phyloP scores from a whole-genome alignment of 2,329 filamentous ascomycete species.

The Colletotrichum eleusines region DNA sequence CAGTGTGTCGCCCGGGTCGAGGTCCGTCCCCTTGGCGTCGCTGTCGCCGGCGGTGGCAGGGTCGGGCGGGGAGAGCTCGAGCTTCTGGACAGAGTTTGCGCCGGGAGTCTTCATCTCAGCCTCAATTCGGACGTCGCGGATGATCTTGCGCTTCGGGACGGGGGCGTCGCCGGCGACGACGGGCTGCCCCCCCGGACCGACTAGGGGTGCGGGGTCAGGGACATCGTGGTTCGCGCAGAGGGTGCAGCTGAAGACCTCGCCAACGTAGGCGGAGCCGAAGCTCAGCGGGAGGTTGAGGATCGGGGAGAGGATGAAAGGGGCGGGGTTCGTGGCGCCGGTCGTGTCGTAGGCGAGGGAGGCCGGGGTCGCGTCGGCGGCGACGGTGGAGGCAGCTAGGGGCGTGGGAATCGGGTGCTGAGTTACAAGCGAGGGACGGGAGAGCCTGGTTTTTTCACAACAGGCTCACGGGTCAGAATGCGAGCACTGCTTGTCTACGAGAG shows the following conservation, averaged over 20 bases:
- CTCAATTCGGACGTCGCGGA: constrained; percentile 83
- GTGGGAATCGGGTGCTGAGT: constrained; percentile 74
- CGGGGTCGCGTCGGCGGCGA: constrained; percentile 63
- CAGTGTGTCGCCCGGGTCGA: constrained; percentile 74
- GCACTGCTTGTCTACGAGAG: neutral
- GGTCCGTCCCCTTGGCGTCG: constrained; percentile 56
- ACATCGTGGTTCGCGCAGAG: constrained; percentile 94
- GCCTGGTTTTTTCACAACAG: constrained; percentile 60
- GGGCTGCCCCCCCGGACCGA: constrained; percentile 11
- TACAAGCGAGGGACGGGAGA: constrained; percentile 85
- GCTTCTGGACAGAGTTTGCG: constrained; percentile 69
- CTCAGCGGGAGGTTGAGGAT: constrained; percentile 87
- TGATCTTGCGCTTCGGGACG: constrained; percentile 56
- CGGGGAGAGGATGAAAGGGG: constrained; percentile 69
- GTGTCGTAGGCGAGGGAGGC: constrained; percentile 80
- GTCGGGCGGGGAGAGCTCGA: constrained; percentile 66
- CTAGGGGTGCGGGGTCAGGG: constrained; percentile 45
- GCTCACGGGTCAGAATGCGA: constrained; percentile 24
- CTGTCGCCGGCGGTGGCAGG: neutral
- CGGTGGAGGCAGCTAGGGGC: constrained; percentile 54
- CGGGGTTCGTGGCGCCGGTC: constrained; percentile 59
- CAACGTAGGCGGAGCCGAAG: constrained; percentile 95
- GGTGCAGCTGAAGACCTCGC: constrained; percentile 94
- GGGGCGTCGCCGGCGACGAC: neutral
- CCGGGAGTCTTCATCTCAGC: constrained; percentile 95